phyloP scores from a whole-genome alignment of 345 rosid species.

The Salix udensis region DNA sequence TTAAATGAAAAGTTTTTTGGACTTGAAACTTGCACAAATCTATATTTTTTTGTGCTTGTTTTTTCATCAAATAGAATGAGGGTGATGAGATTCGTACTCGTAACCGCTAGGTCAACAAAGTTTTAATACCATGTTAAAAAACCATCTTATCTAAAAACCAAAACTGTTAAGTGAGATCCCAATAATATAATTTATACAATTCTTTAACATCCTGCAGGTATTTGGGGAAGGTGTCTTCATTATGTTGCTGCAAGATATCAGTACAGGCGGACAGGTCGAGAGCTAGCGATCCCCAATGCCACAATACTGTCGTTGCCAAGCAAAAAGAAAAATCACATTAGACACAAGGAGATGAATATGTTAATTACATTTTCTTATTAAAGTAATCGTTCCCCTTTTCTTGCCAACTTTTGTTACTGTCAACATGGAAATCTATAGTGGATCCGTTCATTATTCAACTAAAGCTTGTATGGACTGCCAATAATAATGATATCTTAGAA shows the following conservation, averaged over 20 bases:
- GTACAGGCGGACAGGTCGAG: neutral
- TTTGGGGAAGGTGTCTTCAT: neutral
- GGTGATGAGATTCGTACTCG: no score
- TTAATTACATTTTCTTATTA: neutral
- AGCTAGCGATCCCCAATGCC: neutral
- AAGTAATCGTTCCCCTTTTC: neutral
- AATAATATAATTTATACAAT: no score
- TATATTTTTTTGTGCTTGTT: no score
- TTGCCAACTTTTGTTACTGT: neutral
- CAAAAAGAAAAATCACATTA: neutral
- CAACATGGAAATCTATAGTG: neutral
- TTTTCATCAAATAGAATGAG: no score
- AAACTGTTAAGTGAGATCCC: accelerated
- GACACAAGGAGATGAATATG: neutral
- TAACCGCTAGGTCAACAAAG: no score
- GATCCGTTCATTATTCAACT: neutral
- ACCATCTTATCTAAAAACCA: accelerated
- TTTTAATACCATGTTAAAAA: no score
- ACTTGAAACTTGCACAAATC: no score
- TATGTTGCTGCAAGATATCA: neutral
- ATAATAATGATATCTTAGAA: neutral
- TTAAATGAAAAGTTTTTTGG: accelerated
- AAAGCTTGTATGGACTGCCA: neutral
- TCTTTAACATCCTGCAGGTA: no score
- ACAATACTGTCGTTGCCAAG: neutral